Evolutionary conservation across 2,329 filamentous ascomycete species (phyloP).

Genomic region (Penicillium fuscoglaucum): DNA sequence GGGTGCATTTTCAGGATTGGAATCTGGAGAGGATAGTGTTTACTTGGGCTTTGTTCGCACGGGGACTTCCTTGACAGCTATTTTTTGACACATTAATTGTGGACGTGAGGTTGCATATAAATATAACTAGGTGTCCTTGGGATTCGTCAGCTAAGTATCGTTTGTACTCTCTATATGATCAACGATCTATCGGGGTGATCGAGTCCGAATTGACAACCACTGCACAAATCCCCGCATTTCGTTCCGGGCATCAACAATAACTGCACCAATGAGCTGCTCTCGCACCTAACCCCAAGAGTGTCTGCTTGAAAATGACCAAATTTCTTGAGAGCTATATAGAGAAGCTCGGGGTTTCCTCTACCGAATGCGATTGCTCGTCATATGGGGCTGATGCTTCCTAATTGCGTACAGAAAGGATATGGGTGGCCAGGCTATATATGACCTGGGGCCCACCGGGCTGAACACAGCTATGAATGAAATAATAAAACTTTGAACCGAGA

Average conservation of each 20-base stretch:
- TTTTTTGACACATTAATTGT: not conserved
- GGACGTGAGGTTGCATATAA: not conserved
- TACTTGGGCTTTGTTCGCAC: constrained; percentile 3
- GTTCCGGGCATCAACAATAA: constrained; percentile 22
- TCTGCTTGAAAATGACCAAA: not conserved
- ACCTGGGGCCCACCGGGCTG: not conserved
- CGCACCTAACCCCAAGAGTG: not conserved
- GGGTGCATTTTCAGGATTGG: constrained; percentile 12
- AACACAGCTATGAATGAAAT: not conserved
- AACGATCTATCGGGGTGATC: constrained; percentile 15
- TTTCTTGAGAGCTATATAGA: not conserved
- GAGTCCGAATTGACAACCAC: constrained; percentile 13
- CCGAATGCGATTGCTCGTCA: not conserved
- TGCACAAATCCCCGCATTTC: constrained; percentile 18
- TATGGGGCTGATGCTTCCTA: not conserved
- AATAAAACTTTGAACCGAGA: not conserved
- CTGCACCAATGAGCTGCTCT: constrained; percentile 30
- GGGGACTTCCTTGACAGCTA: not conserved
- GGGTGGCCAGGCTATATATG: constrained; percentile 3
- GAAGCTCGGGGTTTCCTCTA: constrained; percentile 1
- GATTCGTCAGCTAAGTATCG: too few relatives aligned
- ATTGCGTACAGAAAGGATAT: not conserved
- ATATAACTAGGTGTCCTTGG: not conserved
- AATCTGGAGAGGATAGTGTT: not conserved
- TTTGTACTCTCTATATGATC: not conserved